phyloP scores from a whole-genome alignment of 352 stramenopile genomes.

The Pythium sukuiense region DNA sequence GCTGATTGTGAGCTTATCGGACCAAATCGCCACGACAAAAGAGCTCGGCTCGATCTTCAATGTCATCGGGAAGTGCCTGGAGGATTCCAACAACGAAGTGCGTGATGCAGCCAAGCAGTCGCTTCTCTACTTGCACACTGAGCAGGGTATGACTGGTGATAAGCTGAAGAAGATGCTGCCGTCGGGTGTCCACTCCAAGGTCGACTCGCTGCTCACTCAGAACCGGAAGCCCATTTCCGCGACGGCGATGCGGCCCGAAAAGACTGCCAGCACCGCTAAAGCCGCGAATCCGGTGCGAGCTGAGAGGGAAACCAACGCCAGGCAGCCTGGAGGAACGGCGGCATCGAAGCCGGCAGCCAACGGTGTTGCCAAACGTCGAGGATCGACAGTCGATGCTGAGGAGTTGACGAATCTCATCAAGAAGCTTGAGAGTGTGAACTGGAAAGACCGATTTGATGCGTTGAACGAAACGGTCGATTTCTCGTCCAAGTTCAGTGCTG shows the following conservation, averaged over 20 bases:
- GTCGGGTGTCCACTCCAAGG: constrained; percentile 37
- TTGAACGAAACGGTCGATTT: constrained; percentile 45
- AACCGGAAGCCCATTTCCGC: constrained; percentile 8
- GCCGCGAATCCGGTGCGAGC: neutral
- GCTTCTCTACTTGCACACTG: constrained; percentile 45
- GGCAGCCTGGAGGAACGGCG: neutral
- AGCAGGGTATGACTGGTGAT: constrained; percentile 40
- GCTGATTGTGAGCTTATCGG: constrained; percentile 42
- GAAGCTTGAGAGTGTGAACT: constrained; percentile 70
- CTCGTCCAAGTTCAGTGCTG: constrained; percentile 24
- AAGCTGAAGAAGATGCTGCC: constrained; percentile 62
- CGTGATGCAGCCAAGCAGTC: constrained; percentile 65
- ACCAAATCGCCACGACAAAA: constrained; percentile 38
- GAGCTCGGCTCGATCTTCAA: constrained; percentile 42
- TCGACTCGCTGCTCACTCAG: constrained; percentile 41
- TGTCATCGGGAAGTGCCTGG: constrained; percentile 60
- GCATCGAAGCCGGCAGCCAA: constrained; percentile 9
- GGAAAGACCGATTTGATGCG: constrained; percentile 76
- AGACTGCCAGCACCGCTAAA: neutral
- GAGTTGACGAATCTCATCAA: constrained; percentile 40
- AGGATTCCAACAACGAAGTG: constrained; percentile 80
- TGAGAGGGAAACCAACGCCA: neutral
- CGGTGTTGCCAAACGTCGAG: neutral
- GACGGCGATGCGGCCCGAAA: neutral
- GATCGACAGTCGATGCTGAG: constrained; percentile 33